These are phyloP conservation scores for Beauveria asiatica DNA, from an alignment of 2,329 filamentous ascomycete species.

Conservation along the genomic window DNA sequence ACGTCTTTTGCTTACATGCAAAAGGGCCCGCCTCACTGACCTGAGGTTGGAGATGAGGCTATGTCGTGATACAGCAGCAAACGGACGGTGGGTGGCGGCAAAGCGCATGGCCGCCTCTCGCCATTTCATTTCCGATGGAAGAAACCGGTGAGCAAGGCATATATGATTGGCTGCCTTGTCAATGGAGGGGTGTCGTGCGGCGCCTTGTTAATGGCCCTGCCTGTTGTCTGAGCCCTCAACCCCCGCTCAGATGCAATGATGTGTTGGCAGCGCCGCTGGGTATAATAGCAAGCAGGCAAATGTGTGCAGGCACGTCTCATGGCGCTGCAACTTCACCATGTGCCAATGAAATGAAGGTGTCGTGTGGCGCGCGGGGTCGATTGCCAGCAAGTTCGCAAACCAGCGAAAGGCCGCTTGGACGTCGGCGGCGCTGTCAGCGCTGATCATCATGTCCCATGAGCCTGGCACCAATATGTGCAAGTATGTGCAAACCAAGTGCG, in stretches of 20 bases:
- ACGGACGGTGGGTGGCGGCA: neutral
- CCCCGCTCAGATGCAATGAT: constrained; percentile 13
- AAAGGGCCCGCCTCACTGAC: neutral
- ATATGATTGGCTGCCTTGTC: constrained; percentile 8
- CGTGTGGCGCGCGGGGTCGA: constrained; percentile 12
- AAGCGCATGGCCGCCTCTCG: neutral
- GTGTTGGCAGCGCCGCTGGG: constrained; percentile 12
- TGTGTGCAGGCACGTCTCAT: neutral
- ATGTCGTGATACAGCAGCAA: constrained; percentile 6
- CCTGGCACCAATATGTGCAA: constrained; percentile 8
- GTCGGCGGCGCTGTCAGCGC: constrained; percentile 8
- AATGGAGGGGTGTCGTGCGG: constrained; percentile 9
- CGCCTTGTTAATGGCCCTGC: neutral
- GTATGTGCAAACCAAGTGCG: neutral
- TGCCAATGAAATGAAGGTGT: constrained; percentile 6
- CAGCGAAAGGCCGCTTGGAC: constrained; percentile 8
- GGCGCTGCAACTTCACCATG: constrained; percentile 6
- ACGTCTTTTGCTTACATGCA: neutral
- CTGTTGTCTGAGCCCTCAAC: constrained; percentile 8
- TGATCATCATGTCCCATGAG: constrained; percentile 10
- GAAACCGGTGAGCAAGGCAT: constrained; percentile 9
- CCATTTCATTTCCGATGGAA: neutral
- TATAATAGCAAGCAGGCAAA: constrained; percentile 7
- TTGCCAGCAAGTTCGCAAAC: constrained; percentile 6
- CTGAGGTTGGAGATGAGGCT: constrained; percentile 1